Percentiles rank a stretch among this genome's conserved stretches.
phyloP scores from a whole-genome alignment of 2,329 filamentous ascomycete species.

The Stachybotrys elegans region DNA sequence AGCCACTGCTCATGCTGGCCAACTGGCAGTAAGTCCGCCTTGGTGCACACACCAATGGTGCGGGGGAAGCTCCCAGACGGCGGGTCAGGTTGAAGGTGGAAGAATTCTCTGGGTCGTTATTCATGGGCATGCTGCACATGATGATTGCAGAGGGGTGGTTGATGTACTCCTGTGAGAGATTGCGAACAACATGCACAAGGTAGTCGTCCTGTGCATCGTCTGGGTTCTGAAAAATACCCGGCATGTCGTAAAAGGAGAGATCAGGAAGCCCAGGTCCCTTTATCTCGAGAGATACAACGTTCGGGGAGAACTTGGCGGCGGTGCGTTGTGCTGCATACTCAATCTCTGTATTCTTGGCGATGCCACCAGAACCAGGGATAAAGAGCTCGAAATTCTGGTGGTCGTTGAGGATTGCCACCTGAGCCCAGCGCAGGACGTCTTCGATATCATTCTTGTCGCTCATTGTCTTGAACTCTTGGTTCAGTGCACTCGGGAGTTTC shows the following conservation, averaged over 20 bases:
- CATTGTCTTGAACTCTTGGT: conserved; percentile 59
- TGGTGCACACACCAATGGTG: conserved; percentile 75
- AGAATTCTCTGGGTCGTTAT: conserved; percentile 71
- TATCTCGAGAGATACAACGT: conserved; percentile 73
- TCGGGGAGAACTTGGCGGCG: conserved; percentile 72
- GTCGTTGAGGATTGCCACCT: conserved; percentile 72
- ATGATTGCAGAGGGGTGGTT: conserved; percentile 66
- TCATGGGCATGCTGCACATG: conserved; percentile 73
- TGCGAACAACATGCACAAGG: conserved; percentile 66
- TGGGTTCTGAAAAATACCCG: conserved; percentile 72
- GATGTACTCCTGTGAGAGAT: conserved; percentile 67
- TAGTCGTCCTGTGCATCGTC: conserved; percentile 60
- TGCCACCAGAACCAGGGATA: conserved; percentile 43
- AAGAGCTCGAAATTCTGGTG: conserved; percentile 45
- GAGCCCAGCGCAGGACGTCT: conserved; percentile 65
- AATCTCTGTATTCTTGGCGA: conserved; percentile 28
- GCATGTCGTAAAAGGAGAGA: conserved; percentile 79
- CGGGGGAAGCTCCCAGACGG: conserved; percentile 48
- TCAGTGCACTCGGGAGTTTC: conserved; percentile 35
- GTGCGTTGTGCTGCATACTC: conserved; percentile 34
- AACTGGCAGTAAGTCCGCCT: conserved; percentile 66
- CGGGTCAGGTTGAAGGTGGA: conserved; percentile 63
- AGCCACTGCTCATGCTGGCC: conserved; percentile 52
- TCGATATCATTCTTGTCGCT: conserved; percentile 59
- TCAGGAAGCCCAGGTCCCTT: conserved; percentile 65